Evolutionary conservation across 768 basidiomycete genomes (phyloP).

Genomic region (Phlegmacium glaucopus): DNA sequence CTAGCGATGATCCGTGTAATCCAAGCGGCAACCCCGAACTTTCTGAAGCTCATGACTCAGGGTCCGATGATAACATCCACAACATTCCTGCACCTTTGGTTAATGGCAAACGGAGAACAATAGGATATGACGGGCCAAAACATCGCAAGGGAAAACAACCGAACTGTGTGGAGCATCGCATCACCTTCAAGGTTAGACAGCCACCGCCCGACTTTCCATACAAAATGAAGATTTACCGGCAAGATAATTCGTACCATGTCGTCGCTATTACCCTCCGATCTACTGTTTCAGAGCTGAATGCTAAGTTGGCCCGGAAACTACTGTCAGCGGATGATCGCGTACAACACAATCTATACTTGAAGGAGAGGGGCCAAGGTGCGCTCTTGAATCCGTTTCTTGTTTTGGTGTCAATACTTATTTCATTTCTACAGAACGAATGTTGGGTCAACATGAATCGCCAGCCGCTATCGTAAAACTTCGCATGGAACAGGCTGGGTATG

Average conservation of each 20-base stretch:
- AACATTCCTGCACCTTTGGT: neutral
- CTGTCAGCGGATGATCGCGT: conserved; percentile 47
- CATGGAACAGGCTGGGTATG: conserved; percentile 87
- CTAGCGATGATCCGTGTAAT: conserved; percentile 9
- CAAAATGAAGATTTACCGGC: conserved; percentile 74
- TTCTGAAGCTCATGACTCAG: conserved; percentile 5
- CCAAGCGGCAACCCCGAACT: conserved; percentile 3
- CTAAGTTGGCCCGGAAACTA: conserved; percentile 57
- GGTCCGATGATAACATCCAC: conserved; percentile 1
- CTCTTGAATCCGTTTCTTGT: conserved; percentile 5
- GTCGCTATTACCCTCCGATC: conserved; percentile 58
- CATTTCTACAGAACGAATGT: conserved; percentile 63
- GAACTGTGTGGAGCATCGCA: neutral
- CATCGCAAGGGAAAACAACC: neutral
- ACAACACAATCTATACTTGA: conserved; percentile 68
- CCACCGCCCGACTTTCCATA: conserved; percentile 26
- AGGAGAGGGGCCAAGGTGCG: conserved; percentile 73
- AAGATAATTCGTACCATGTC: conserved; percentile 69
- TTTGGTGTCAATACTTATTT: neutral
- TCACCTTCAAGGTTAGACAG: neutral
- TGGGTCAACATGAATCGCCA: conserved; percentile 79
- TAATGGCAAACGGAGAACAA: conserved; percentile 1
- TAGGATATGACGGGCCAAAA: neutral
- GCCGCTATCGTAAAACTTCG: conserved; percentile 80
- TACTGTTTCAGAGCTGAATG: conserved; percentile 66